Evolutionary conservation across 2,329 filamentous ascomycete species (phyloP).

Genomic region (Sclerotiophoma versabilis): DNA sequence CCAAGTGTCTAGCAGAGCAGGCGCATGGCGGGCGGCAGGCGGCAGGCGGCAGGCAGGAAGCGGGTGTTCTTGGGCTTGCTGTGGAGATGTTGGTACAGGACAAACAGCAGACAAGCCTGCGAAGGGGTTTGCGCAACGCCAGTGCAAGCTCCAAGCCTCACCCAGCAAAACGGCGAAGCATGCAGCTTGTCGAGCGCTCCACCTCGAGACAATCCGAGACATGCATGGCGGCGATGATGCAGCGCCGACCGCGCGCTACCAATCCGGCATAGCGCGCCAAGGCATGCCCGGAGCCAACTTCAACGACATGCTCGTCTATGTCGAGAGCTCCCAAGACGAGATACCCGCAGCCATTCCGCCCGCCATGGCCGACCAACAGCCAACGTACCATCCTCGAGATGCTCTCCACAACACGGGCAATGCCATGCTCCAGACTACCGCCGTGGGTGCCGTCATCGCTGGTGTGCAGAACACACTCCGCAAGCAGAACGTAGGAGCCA

Average conservation of each 20-base stretch:
- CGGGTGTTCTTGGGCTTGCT: constrained; percentile 6
- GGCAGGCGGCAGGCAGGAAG: constrained; percentile 26
- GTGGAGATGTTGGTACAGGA: constrained; percentile 7
- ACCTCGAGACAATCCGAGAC: constrained; percentile 6
- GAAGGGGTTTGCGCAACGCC: background rate
- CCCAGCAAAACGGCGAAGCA: constrained; percentile 1
- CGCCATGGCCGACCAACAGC: constrained; percentile 46
- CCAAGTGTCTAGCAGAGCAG: constrained; percentile 19
- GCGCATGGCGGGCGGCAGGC: constrained; percentile 28
- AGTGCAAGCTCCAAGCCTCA: background rate
- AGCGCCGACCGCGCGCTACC: constrained; percentile 4
- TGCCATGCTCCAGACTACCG: constrained; percentile 69
- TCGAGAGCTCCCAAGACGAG: constrained; percentile 30
- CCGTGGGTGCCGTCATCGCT: constrained; percentile 73
- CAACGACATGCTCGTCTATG: constrained; percentile 17
- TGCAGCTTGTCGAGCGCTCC: background rate
- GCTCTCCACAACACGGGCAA: constrained; percentile 72
- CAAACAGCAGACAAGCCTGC: background rate
- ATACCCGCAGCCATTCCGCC: constrained; percentile 36
- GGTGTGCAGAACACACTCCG: constrained; percentile 86
- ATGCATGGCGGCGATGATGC: constrained; percentile 15
- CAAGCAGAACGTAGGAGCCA: constrained; percentile 80
- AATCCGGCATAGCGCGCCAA: constrained; percentile 15
- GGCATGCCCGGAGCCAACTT: constrained; percentile 24
- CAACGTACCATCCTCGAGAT: constrained; percentile 74